These are phyloP conservation scores for Histomonas meleagridis DNA, from an alignment of 208 protist species.

Conservation along the genomic window DNA sequence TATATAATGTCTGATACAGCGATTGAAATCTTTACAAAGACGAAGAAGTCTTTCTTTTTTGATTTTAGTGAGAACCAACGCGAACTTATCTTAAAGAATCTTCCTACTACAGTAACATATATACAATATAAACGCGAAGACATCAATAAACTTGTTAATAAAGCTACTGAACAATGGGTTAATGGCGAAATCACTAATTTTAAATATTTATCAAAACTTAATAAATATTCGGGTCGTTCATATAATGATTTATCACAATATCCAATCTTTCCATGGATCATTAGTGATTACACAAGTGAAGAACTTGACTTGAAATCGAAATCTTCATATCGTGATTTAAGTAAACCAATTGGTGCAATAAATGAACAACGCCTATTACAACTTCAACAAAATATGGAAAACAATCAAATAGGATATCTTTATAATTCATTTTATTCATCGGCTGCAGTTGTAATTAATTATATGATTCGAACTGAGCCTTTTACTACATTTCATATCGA, in stretches of 20 bases:
- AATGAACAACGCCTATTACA: background rate
- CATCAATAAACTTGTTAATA: background rate
- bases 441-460: background rate
- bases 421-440: background rate
- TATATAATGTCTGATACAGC: background rate
- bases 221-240: background rate
- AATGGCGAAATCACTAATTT: background rate
- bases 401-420: background rate
- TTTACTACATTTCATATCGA: background rate
- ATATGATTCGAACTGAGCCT: background rate
- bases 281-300: background rate
- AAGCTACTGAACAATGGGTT: background rate
- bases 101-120: background rate
- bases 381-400: background rate
- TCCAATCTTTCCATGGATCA: constrained; percentile 36
- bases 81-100: background rate
- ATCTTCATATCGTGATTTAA: background rate
- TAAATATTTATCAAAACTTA: background rate
- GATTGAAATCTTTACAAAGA: background rate
- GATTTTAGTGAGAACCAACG: background rate
- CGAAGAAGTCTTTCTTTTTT: background rate
- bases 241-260: constrained; percentile 24
- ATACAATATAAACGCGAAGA: background rate
- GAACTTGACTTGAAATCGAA: background rate
- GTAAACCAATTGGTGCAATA: constrained; percentile 13